Evolutionary conservation across 1,284 basidiomycete species (phyloP).

Genomic region (Coriolopsis trogii): DNA sequence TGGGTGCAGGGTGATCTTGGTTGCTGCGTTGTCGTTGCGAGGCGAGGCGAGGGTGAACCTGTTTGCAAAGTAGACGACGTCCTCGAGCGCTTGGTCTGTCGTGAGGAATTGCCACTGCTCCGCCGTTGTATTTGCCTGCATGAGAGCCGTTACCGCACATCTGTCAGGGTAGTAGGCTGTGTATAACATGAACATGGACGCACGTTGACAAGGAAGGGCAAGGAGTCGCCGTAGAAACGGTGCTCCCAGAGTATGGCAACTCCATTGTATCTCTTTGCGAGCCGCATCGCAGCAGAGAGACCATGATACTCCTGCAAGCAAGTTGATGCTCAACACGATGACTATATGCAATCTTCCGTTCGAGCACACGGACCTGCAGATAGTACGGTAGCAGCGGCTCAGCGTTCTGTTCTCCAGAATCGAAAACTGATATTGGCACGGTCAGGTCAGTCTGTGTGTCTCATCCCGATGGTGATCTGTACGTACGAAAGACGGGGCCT

Average conservation of each 20-base stretch:
- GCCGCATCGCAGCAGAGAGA: conserved; percentile 49
- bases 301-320: conserved; percentile 51
- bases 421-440: conserved; percentile 41
- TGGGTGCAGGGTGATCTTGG: conserved; percentile 39
- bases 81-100: conserved; percentile 60
- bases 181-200: conserved; percentile 9
- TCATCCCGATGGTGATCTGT: too few relatives aligned
- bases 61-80: conserved; percentile 59
- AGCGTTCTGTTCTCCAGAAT: conserved; percentile 54
- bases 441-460: too few relatives aligned
- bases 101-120: conserved; percentile 59
- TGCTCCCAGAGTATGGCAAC: conserved; percentile 60
- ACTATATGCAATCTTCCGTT: too few relatives aligned
- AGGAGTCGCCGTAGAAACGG: conserved; percentile 56
- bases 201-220: conserved; percentile 54
- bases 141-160: too few relatives aligned
- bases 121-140: conserved; percentile 48
- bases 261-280: conserved; percentile 49
- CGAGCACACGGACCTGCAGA: conserved; percentile 39
- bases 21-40: conserved; percentile 14
- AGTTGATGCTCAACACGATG: too few relatives aligned
- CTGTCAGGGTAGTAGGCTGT: neutral
- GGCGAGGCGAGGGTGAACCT: conserved; percentile 35
- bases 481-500: conserved; percentile 49
- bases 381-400: conserved; percentile 52